These are phyloP conservation scores for Lactifluus volemus DNA, from an alignment of 768 basidiomycete genomes.

Conservation along the genomic window DNA sequence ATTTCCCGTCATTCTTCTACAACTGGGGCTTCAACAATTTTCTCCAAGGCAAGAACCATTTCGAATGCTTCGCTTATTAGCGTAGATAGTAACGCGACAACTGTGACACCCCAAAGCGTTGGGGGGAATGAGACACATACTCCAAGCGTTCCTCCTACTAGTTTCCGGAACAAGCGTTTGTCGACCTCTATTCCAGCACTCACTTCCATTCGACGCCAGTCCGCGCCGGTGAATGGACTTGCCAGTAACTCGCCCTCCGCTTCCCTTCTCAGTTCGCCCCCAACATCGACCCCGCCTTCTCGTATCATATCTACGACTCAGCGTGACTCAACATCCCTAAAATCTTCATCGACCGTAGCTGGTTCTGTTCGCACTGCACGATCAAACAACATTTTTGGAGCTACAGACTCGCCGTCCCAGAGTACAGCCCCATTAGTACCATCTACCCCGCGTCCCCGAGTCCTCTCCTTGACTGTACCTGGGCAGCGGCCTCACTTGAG, in stretches of 20 bases:
- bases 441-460: slow-evolving; percentile 33
- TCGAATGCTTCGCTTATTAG: slow-evolving; percentile 43
- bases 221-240: slow-evolving; percentile 17
- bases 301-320: slow-evolving; percentile 16
- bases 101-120: slow-evolving; percentile 30
- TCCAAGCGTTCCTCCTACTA: slow-evolving; percentile 30
- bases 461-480: slow-evolving; percentile 39
- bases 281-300: slow-evolving; percentile 24
- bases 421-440: slow-evolving; percentile 1
- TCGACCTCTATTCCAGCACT: slow-evolving; percentile 22
- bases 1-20: slow-evolving; percentile 41
- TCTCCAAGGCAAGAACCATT: slow-evolving; percentile 43
- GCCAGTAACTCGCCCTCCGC: slow-evolving; percentile 22
- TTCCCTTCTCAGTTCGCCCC: slow-evolving; percentile 23
- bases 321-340: neutral
- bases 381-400: slow-evolving; percentile 21
- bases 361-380: slow-evolving; percentile 23
- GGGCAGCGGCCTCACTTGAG: slow-evolving; percentile 24
- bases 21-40: slow-evolving; percentile 28
- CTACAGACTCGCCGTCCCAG: slow-evolving; percentile 12
- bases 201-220: slow-evolving; percentile 21
- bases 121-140: slow-evolving; percentile 11
- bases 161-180: slow-evolving; percentile 30
- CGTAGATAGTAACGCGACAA: slow-evolving; percentile 35
- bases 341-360: slow-evolving; percentile 25